Conservation (phyloP, 2,329 filamentous ascomycete species). For the Aspergillus carbonarius region DNA sequence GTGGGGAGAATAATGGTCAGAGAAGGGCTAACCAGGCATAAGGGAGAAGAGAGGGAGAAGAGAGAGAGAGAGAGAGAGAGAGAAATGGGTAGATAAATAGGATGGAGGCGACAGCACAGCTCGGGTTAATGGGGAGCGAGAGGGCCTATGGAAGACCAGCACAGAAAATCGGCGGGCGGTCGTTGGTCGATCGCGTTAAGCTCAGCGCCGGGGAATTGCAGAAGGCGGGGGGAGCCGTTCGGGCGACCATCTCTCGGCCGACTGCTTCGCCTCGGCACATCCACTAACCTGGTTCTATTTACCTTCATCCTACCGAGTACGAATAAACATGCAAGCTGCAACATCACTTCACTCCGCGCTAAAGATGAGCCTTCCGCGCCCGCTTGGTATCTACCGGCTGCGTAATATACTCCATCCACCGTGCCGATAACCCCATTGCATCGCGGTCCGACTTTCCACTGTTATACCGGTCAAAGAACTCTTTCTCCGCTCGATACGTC, state of each 20-base stretch:
- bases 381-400: background rate
- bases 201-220: background rate
- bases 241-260: background rate
- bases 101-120: background rate
- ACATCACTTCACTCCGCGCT: too few species aligned
- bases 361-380: background rate
- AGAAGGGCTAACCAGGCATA: background rate
- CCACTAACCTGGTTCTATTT: too few species aligned
- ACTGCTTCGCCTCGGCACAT: background rate
- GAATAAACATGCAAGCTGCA: too few species aligned
- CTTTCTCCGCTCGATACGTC: background rate
- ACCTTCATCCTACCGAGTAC: too few species aligned
- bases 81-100: background rate
- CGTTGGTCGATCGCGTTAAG: constrained; percentile 2
- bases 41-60: background rate
- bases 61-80: background rate
- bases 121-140: background rate
- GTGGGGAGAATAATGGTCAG: background rate
- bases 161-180: background rate
- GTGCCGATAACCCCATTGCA: background rate
- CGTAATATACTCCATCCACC: background rate
- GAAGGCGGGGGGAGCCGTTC: background rate
- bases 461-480: background rate
- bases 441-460: background rate
- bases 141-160: background rate